These are phyloP conservation scores for Lagenidium giganteum DNA, from an alignment of 352 stramenopile species.

Conservation along the genomic window DNA sequence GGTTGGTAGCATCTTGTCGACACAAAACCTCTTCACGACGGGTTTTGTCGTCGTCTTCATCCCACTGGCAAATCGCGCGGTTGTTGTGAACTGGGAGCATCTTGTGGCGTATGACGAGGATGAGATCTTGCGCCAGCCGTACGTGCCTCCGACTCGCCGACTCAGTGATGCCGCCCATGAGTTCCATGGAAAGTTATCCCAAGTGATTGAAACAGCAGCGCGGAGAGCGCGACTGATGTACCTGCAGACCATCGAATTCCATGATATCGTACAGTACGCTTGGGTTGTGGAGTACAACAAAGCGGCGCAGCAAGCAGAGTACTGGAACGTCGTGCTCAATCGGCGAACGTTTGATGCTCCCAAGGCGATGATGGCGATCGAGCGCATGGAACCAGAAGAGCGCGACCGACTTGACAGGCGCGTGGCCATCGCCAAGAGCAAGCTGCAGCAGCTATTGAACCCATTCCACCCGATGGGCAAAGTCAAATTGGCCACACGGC, in stretches of 20 bases:
- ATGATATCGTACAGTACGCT: conserved; percentile 56
- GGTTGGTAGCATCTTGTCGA: conserved; percentile 50
- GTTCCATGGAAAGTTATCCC: conserved; percentile 31
- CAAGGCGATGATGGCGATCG: conserved; percentile 48
- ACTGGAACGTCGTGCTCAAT: conserved; percentile 78
- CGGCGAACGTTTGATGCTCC: conserved; percentile 38
- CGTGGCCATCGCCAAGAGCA: conserved; percentile 45
- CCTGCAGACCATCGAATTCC: conserved; percentile 61
- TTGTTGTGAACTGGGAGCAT: conserved; percentile 53
- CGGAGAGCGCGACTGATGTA: conserved; percentile 50
- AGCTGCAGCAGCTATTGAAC: conserved; percentile 46
- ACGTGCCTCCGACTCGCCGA: conserved; percentile 23
- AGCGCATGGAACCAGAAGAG: conserved; percentile 50
- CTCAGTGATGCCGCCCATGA: conserved; percentile 29
- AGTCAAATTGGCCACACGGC: conserved; percentile 24
- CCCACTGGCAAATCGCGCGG: conserved; percentile 37
- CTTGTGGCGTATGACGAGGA: conserved; percentile 41
- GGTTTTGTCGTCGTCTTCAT: conserved; percentile 62
- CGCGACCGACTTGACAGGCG: conserved; percentile 44
- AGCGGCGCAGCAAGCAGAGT: conserved; percentile 39
- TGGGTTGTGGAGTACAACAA: conserved; percentile 71
- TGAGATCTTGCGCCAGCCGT: conserved; percentile 30
- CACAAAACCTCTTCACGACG: conserved; percentile 53
- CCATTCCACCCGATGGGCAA: conserved; percentile 51
- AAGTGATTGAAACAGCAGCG: conserved; percentile 21